Evolutionary conservation across 1,284 basidiomycete genomes (phyloP).

Genomic region (Xerocomus subilludens): DNA sequence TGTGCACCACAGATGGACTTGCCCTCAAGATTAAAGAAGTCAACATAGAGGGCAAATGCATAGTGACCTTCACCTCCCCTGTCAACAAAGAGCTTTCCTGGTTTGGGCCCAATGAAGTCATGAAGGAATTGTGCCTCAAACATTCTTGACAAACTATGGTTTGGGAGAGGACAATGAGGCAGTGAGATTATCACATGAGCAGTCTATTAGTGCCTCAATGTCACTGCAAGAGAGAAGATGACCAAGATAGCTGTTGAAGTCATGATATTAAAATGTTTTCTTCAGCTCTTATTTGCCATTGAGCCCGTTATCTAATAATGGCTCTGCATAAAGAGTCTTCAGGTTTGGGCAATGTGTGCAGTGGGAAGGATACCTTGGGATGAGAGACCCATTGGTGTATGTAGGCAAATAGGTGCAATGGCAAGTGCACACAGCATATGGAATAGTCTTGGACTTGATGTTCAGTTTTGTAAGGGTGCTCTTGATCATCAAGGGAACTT

Average conservation of each 20-base stretch:
- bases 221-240: conserved; percentile 13
- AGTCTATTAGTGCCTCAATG: conserved; percentile 25
- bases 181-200: conserved; percentile 18
- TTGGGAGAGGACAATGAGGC: background rate
- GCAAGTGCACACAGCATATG: conserved; percentile 25
- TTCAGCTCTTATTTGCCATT: background rate
- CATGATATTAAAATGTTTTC: conserved; percentile 25
- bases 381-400: background rate
- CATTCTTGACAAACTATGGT: conserved; percentile 14
- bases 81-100: conserved; percentile 19
- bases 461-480: conserved; percentile 20
- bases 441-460: conserved; percentile 16
- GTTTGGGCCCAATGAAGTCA: conserved; percentile 12
- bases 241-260: conserved; percentile 31
- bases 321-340: conserved; percentile 7
- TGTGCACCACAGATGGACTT: background rate
- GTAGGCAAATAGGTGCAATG: conserved; percentile 31
- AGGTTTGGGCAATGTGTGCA: conserved; percentile 21
- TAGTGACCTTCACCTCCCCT: conserved; percentile 13
- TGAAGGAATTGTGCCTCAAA: conserved; percentile 29
- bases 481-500: conserved; percentile 28
- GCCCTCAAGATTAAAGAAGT: conserved; percentile 23
- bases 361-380: conserved; percentile 10
- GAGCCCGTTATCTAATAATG: background rate
- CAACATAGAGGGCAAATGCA: conserved; percentile 6